These are phyloP conservation scores for Furcasterigmium sp. DNA, from an alignment of 2,329 filamentous ascomycete genomes.

Conservation along the genomic window DNA sequence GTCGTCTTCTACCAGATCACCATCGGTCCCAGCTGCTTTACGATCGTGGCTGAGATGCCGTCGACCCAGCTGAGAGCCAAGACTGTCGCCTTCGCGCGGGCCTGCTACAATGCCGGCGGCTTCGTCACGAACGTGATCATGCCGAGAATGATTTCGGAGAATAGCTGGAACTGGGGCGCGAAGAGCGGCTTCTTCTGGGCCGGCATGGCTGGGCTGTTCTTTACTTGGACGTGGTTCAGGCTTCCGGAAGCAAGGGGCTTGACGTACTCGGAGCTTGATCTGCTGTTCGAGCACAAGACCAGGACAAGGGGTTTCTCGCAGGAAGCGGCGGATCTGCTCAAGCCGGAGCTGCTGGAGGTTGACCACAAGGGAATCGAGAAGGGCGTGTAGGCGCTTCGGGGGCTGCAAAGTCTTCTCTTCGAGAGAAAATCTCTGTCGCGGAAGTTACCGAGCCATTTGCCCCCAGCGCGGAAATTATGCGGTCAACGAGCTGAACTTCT, in stretches of 20 bases:
- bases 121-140: slow-evolving; percentile 25
- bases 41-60: slow-evolving; percentile 36
- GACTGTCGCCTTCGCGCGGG: slow-evolving; percentile 38
- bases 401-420: no score
- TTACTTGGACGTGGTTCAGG: slow-evolving; percentile 23
- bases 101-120: slow-evolving; percentile 32
- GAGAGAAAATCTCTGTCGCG: no score
- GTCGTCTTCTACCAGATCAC: slow-evolving; percentile 14
- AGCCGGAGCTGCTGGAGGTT: slow-evolving; percentile 10
- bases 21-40: slow-evolving; percentile 33
- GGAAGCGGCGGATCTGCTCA: slow-evolving; percentile 9
- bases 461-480: no score
- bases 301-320: slow-evolving; percentile 7
- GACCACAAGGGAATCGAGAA: slow-evolving; percentile 2
- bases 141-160: slow-evolving; percentile 9
- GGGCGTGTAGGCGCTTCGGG: no score
- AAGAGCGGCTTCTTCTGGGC: slow-evolving; percentile 22
- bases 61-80: slow-evolving; percentile 40
- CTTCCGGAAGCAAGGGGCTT: slow-evolving; percentile 22
- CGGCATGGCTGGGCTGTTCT: slow-evolving; percentile 19
- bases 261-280: slow-evolving; percentile 15
- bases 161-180: slow-evolving; percentile 22
- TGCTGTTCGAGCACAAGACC: slow-evolving; percentile 12
- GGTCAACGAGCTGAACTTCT: no score
- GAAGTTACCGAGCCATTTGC: no score